Conservation (phyloP, 2,329 filamentous ascomycete species). For the Didymella keratinophila region DNA sequence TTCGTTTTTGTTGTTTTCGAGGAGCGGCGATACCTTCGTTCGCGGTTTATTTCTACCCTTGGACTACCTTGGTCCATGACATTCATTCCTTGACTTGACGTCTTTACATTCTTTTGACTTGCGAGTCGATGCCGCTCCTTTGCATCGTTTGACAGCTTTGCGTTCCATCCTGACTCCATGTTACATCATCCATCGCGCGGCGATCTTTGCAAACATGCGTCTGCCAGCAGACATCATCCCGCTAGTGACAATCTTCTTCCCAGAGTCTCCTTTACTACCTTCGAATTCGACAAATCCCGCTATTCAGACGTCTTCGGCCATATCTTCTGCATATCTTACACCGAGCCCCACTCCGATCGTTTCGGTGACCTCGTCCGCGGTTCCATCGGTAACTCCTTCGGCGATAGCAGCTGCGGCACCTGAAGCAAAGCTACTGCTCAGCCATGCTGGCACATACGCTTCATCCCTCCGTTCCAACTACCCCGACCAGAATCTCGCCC, state of each 20-base stretch:
- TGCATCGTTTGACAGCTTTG: background rate
- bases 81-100: conserved; percentile 16
- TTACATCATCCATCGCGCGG: background rate
- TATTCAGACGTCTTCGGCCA: background rate
- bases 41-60: background rate
- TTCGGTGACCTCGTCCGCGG: background rate
- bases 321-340: background rate
- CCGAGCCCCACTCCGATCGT: background rate
- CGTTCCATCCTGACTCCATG: background rate
- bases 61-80: conserved; percentile 10
- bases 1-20: conserved; percentile 9
- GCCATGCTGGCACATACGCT: conserved; percentile 27
- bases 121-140: conserved; percentile 13
- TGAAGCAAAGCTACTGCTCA: conserved; percentile 22
- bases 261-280: conserved; percentile 7
- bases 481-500: conserved; percentile 28
- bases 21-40: background rate
- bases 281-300: background rate
- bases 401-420: conserved; percentile 8
- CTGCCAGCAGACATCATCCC: conserved; percentile 8
- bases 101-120: conserved; percentile 13
- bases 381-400: background rate
- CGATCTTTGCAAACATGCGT: conserved; percentile 1
- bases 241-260: conserved; percentile 17
- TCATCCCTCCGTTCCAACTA: conserved; percentile 27